These are phyloP conservation scores for Pestalotiopsis sp. DNA, from an alignment of 2,329 filamentous ascomycete genomes.

Conservation along the genomic window DNA sequence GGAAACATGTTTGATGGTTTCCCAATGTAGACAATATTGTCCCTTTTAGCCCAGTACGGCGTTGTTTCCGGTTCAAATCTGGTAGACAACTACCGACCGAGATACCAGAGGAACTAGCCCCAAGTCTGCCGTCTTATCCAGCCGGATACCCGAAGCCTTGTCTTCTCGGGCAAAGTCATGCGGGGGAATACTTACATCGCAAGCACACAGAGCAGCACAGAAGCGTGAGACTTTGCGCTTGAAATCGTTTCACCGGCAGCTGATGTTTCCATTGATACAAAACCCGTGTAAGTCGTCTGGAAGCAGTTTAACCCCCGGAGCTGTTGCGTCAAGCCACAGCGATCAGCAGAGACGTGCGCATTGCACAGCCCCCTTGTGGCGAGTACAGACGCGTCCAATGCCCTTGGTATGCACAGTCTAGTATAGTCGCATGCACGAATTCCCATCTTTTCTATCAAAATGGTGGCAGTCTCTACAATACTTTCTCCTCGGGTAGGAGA, in stretches of 20 bases:
- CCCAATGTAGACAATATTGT: no score
- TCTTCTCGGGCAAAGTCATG: background rate
- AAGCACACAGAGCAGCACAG: background rate
- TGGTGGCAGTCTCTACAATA: background rate
- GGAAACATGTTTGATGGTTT: no score
- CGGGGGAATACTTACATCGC: background rate
- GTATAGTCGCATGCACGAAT: background rate
- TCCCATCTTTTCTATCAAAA: background rate
- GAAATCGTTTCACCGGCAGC: background rate
- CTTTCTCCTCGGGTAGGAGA: background rate
- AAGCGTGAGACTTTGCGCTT: background rate
- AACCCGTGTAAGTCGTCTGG: background rate
- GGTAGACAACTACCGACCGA: background rate
- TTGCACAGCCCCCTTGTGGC: conserved; percentile 12
- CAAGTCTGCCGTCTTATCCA: conserved; percentile 1
- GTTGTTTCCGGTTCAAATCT: no score
- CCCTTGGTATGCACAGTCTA: background rate
- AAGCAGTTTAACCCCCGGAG: background rate
- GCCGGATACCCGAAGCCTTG: background rate
- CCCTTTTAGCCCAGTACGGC: no score
- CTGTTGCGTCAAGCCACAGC: conserved; percentile 9
- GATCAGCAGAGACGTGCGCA: background rate
- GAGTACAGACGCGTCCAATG: background rate
- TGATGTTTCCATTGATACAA: background rate
- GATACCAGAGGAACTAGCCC: background rate